Evolutionary conservation across 2,329 filamentous ascomycete species (phyloP).

Genomic region (Hypoxylon sp.): DNA sequence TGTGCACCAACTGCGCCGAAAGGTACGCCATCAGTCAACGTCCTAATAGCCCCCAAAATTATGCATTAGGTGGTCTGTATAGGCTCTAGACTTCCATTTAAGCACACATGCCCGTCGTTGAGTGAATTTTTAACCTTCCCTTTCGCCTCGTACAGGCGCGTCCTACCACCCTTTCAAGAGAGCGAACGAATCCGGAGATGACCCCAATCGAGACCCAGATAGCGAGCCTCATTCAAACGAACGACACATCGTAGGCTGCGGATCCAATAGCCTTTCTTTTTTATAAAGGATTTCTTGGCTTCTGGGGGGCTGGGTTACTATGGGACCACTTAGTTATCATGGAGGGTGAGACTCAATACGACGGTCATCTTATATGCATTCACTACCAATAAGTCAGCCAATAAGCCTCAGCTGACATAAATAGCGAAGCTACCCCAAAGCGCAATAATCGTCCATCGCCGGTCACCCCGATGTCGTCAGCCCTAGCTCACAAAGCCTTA

Average conservation of each 20-base stretch:
- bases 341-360: constrained; percentile 32
- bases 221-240: constrained; percentile 22
- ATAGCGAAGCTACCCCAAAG: constrained; percentile 26
- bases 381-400: constrained; percentile 21
- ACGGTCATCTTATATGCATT: constrained; percentile 32
- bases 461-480: constrained; percentile 33
- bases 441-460: constrained; percentile 12
- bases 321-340: constrained; percentile 22
- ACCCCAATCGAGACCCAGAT: not conserved
- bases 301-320: constrained; percentile 25
- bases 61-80: not conserved
- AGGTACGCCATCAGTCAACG: not conserved
- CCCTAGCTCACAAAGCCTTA: constrained; percentile 32
- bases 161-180: not conserved
- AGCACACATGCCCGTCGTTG: not conserved
- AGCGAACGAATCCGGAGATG: not conserved
- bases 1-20: constrained; percentile 1
- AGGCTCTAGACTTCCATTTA: not conserved
- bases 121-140: not conserved
- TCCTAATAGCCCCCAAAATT: constrained; percentile 9
- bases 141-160: not conserved
- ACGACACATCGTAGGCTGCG: constrained; percentile 13
- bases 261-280: constrained; percentile 9
- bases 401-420: constrained; percentile 35
- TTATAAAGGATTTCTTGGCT: constrained; percentile 7